These are phyloP conservation scores for Cryphonectria carpinicola DNA, from an alignment of 2,329 filamentous ascomycete species.

Conservation along the genomic window DNA sequence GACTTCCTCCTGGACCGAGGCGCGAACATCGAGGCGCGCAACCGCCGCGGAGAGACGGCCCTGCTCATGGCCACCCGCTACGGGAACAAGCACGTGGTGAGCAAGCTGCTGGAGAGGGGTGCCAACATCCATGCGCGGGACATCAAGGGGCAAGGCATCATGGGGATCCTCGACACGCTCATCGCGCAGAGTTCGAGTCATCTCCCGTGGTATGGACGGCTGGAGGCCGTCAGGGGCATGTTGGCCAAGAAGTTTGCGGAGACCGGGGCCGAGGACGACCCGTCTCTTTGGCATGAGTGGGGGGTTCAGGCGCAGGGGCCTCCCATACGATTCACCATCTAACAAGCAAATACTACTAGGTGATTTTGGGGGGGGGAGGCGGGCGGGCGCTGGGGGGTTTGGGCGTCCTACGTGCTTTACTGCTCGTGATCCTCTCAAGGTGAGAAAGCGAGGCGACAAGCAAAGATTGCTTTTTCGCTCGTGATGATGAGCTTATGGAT, in stretches of 20 bases:
- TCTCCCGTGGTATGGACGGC: conserved; percentile 19
- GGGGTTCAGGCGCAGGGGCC: conserved; percentile 8
- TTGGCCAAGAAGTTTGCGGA: conserved; percentile 23
- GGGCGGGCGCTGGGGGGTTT: too few relatives aligned
- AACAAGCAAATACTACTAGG: background rate
- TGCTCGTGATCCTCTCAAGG: background rate
- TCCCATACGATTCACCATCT: background rate
- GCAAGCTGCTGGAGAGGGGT: conserved; percentile 49
- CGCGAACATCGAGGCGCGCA: conserved; percentile 54
- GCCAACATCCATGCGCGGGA: conserved; percentile 55
- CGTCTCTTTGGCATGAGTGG: conserved; percentile 26
- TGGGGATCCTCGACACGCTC: conserved; percentile 50
- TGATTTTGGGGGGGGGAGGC: too few relatives aligned
- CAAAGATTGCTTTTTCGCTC: background rate
- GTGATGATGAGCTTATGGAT: background rate
- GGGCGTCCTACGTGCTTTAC: background rate
- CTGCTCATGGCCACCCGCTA: conserved; percentile 57
- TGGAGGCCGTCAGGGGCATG: conserved; percentile 25
- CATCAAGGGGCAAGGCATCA: conserved; percentile 46
- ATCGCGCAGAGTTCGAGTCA: conserved; percentile 33
- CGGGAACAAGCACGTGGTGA: conserved; percentile 56
- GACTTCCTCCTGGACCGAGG: conserved; percentile 46
- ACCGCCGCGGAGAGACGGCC: conserved; percentile 58
- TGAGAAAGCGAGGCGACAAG: background rate
- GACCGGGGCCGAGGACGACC: conserved; percentile 20